Conservation (phyloP, 345 rosid genomes). For the Triadica sebifera region DNA sequence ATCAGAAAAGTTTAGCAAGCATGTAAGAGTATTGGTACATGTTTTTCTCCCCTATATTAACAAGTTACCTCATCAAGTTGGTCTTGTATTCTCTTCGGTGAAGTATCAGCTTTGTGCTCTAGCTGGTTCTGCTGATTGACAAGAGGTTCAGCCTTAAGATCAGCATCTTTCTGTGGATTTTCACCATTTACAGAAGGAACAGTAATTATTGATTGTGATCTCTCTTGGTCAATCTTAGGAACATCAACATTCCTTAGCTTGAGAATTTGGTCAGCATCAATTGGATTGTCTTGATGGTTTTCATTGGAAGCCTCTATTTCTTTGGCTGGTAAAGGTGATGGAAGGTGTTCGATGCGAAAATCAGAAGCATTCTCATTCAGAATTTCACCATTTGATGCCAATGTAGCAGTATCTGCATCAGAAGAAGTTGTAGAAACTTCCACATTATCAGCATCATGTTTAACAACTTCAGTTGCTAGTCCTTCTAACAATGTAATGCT, state of each 20-base stretch:
- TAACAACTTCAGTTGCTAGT: conserved; percentile 29
- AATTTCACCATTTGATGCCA: conserved; percentile 41
- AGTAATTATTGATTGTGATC: conserved; percentile 35
- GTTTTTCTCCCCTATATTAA: conserved; percentile 15
- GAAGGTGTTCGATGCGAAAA: conserved; percentile 34
- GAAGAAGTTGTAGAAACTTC: conserved; percentile 37
- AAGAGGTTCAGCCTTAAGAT: conserved; percentile 37
- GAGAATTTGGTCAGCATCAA: conserved; percentile 30
- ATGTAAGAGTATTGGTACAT: conserved; percentile 9
- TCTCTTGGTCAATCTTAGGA: conserved; percentile 46
- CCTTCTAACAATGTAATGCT: conserved; percentile 32
- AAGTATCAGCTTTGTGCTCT: conserved; percentile 41
- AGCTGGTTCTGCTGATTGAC: conserved; percentile 43
- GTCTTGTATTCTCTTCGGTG: conserved; percentile 58
- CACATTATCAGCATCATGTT: conserved; percentile 36
- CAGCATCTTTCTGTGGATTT: conserved; percentile 36
- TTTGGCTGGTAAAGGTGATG: conserved; percentile 43
- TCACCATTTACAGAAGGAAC: conserved; percentile 40
- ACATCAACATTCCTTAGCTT: conserved; percentile 37
- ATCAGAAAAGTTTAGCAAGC: conserved; percentile 17
- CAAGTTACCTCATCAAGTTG: conserved; percentile 87
- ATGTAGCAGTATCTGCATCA: conserved; percentile 27
- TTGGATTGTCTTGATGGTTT: conserved; percentile 36
- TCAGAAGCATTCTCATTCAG: conserved; percentile 46
- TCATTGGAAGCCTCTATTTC: conserved; percentile 44